phyloP scores from a whole-genome alignment of 2,329 filamentous ascomycete species.

The Nemania abortiva region DNA sequence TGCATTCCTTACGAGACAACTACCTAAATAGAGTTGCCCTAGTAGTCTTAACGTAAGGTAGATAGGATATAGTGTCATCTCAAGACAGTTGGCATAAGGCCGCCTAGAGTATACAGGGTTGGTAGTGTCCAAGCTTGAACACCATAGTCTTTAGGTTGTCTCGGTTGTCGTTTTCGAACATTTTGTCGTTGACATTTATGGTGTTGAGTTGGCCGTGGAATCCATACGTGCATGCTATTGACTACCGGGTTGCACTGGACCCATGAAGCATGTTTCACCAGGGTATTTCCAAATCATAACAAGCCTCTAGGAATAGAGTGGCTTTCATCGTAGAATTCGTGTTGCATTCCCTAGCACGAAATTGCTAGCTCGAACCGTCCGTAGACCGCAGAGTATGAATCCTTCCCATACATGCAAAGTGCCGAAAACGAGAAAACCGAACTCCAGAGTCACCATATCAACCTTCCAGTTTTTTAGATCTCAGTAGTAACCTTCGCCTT shows the following conservation, averaged over 20 bases:
- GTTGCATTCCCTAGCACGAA: constrained; percentile 53
- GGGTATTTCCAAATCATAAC: constrained; percentile 34
- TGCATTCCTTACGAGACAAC: constrained; percentile 27
- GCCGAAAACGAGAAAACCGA: constrained; percentile 53
- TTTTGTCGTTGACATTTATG: constrained; percentile 28
- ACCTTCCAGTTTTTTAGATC: constrained; percentile 66
- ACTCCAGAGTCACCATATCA: constrained; percentile 49
- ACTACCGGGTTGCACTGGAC: constrained; percentile 24
- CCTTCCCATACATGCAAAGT: constrained; percentile 54
- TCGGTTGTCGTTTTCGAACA: constrained; percentile 19
- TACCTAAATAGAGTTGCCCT: constrained; percentile 19
- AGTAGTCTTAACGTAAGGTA: constrained; percentile 8
- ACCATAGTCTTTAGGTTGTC: constrained; percentile 9
- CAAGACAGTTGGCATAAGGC: constrained; percentile 23
- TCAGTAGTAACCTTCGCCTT: constrained; percentile 99
- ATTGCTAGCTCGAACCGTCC: constrained; percentile 54
- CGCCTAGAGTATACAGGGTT: constrained; percentile 12
- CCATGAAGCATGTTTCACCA: constrained; percentile 35
- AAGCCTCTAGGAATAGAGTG: constrained; percentile 29
- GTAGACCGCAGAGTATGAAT: constrained; percentile 53
- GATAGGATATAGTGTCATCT: constrained; percentile 17
- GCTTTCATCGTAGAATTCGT: constrained; percentile 52
- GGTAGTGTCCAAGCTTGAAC: constrained; percentile 13
- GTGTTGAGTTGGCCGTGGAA: constrained; percentile 20
- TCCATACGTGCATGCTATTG: constrained; percentile 24